Base-by-base conservation (phyloP, 2,329 filamentous ascomycete species). In the Hypoxylon sp. region DNA sequence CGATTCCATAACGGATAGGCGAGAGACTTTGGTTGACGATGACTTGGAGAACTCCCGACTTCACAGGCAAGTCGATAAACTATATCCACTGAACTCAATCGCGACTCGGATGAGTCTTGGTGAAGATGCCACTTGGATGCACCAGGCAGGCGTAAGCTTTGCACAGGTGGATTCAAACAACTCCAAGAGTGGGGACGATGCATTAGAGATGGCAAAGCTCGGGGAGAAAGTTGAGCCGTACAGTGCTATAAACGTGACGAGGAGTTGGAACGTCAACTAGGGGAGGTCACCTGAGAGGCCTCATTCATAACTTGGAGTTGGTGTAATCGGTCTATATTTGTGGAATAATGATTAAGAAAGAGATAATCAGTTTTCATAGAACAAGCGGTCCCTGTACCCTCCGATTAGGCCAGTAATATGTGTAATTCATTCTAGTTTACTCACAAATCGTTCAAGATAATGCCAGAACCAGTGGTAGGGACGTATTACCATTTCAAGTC, bases 151-250 rank as follows among this genome's bases (percentile, higher is more conserved):
- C 10, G 27, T 21, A 44, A 60, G 48, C 11, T 55, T 27, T 37
- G 35, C 55, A 1, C 53, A 53, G 7, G 55, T 55, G 24, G 55
- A 57, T 15, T 52, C 50, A 11, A 19, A 42, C 7, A 31, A 39
- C 17, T 50, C 55, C 13, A 44, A 39, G 31, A 42, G n/a, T 35
- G 35, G 55, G 13, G 62, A 48, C 8, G 62, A 59, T 11, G 39
- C 42, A n/a, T 13, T 59, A 6, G 62, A 65, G 42, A 50, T 60
- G 44, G 39, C 35, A 32, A 47, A 39, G 11, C 37, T 64, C 3
- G 54, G 37, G 15, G 62, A 65, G 11, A 60, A 48, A 46, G 50
- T 55, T n/a, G 55, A 60, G 15, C 55, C 55, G 6, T 60, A 65
- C 21, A 54, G 37, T 17, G 48, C 39, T 17, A 65, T 65, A 42